Conservation (phyloP, 345 rosid genomes). For the Salix dunnii region DNA sequence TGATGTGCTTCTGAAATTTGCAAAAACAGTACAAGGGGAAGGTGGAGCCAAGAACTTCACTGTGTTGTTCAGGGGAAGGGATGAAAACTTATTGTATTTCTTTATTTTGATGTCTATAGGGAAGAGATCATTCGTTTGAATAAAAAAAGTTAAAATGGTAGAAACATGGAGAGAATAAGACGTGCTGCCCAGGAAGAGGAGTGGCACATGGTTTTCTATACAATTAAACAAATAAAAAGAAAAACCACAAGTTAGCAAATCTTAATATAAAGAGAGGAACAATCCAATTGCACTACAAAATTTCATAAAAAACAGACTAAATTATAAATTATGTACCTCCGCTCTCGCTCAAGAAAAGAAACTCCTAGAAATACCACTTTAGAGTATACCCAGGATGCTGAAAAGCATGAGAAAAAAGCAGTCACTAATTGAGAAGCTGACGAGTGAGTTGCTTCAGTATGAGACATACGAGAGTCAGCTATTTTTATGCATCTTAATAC, state of each 20-base stretch:
- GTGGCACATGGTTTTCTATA: neutral
- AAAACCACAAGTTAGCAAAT: neutral
- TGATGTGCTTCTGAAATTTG: too few species aligned
- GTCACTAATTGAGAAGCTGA: constrained; percentile 23
- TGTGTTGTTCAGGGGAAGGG: neutral
- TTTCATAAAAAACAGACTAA: neutral
- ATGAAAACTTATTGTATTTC: neutral
- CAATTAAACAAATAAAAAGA: neutral
- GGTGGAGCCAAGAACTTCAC: neutral
- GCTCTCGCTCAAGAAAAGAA: constrained; percentile 77
- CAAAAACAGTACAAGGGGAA: too few species aligned
- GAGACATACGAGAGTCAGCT: constrained; percentile 50
- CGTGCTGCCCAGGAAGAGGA: neutral
- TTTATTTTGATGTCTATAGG: neutral
- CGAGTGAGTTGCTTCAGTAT: constrained; percentile 24
- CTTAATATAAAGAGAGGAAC: neutral
- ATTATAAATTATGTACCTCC: constrained; percentile 49
- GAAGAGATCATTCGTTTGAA: neutral
- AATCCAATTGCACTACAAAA: neutral
- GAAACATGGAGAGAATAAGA: neutral
- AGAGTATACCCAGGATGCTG: constrained; percentile 79
- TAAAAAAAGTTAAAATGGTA: neutral
- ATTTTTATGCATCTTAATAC: constrained; percentile 60
- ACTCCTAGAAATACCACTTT: constrained; percentile 76
- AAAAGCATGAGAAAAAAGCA: constrained; percentile 46